phyloP scores from a whole-genome alignment of 129 eudicot genomes.

The Flaveria robusta region DNA sequence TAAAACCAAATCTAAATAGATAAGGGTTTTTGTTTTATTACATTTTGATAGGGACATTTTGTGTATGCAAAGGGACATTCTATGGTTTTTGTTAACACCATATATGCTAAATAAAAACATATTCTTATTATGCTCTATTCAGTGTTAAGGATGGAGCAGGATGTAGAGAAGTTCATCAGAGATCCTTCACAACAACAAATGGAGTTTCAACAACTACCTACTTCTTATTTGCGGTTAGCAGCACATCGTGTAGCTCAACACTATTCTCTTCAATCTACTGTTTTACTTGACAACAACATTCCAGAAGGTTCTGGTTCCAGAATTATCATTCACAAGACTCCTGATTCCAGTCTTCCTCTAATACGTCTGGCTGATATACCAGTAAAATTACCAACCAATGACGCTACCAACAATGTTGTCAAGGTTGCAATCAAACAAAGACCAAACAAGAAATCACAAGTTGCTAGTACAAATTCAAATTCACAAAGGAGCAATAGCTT shows the following conservation, averaged over 20 bases:
- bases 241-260: constrained; percentile 99
- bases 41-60: background rate
- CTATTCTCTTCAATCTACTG: constrained; percentile 88
- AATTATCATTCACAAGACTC: constrained; percentile 76
- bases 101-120: background rate
- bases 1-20: background rate
- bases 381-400: constrained; percentile 65
- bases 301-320: constrained; percentile 82
- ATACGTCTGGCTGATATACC: constrained; percentile 93
- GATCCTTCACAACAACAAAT: constrained; percentile 84
- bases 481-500: constrained; percentile 53
- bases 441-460: constrained; percentile 63
- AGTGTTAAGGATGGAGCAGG: constrained; percentile 95
- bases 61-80: background rate
- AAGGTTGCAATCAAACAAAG: constrained; percentile 97
- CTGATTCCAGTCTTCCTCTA: constrained; percentile 63
- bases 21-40: background rate
- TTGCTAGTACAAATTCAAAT: constrained; percentile 41
- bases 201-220: constrained; percentile 95
- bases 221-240: constrained; percentile 91
- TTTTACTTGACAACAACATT: constrained; percentile 61
- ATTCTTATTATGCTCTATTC: constrained; percentile 28
- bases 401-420: constrained; percentile 40
- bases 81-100: background rate
- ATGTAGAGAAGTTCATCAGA: constrained; percentile 80